These are phyloP conservation scores for Oenanthe javanica DNA, from an alignment of 140 eudicot genomes.

Conservation along the genomic window DNA sequence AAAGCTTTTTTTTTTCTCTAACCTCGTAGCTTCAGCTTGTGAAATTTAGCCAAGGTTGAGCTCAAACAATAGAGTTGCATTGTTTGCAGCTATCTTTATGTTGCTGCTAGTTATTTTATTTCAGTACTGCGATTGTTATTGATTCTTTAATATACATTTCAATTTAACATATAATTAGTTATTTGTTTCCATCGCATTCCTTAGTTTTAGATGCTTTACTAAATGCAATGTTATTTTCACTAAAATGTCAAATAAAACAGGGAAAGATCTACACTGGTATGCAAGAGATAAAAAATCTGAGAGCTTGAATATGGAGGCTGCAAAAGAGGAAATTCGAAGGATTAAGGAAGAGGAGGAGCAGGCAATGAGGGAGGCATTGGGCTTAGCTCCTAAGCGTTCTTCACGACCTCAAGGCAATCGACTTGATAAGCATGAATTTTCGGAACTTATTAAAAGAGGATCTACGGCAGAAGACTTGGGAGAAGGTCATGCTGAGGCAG, in stretches of 20 bases:
- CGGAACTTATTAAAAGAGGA: slow-evolving; percentile 88
- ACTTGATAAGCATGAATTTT: slow-evolving; percentile 87
- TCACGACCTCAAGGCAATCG: slow-evolving; percentile 59
- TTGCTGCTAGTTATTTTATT: not conserved
- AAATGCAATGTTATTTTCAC: not conserved
- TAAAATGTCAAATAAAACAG: slow-evolving; percentile 27
- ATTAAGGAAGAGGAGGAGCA: slow-evolving; percentile 98
- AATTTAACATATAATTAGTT: not conserved
- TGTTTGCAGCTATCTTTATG: not conserved
- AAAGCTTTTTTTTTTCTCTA: not conserved
- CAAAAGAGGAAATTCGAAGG: slow-evolving; percentile 80
- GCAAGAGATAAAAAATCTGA: slow-evolving; percentile 62
- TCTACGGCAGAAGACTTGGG: slow-evolving; percentile 99
- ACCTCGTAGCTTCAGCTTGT: not conserved
- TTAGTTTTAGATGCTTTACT: not conserved
- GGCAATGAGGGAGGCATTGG: slow-evolving; percentile 93
- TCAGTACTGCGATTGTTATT: not conserved
- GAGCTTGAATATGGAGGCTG: slow-evolving; percentile 48
- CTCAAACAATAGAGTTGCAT: not conserved
- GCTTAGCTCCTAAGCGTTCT: slow-evolving; percentile 94
- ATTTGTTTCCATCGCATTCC: not conserved
- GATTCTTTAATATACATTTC: not conserved
- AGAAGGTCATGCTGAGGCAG: slow-evolving; percentile 97
- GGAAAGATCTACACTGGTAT: slow-evolving; percentile 94
- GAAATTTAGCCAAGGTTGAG: not conserved